phyloP scores from a whole-genome alignment of 148 eudicot genomes.

The Cornus kousa region DNA sequence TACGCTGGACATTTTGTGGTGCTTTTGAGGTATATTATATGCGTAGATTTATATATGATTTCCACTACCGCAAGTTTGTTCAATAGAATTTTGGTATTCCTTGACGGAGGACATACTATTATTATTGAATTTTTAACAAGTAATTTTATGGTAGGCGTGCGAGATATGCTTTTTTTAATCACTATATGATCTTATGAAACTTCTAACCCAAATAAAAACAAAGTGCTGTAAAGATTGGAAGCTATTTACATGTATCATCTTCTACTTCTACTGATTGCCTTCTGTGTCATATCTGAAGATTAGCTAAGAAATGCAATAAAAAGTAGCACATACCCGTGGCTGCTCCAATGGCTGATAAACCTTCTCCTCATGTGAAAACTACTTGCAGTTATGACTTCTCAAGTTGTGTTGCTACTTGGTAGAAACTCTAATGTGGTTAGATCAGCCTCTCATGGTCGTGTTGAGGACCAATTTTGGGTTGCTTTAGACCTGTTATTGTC shows the following conservation, averaged over 20 bases:
- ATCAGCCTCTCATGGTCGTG: neutral
- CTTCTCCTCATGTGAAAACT: neutral
- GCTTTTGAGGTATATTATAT: constrained; percentile 64
- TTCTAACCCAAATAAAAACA: neutral
- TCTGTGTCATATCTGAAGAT: neutral
- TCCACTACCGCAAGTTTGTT: neutral
- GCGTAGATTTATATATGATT: neutral
- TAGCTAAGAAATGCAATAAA: neutral
- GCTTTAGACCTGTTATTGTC: neutral
- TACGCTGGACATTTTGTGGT: constrained; percentile 69
- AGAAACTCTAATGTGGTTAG: neutral
- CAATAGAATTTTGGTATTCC: neutral
- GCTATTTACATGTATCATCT: neutral
- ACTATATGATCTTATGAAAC: neutral
- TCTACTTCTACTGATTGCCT: neutral
- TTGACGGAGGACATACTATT: neutral
- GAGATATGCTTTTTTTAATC: neutral
- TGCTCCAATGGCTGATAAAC: neutral
- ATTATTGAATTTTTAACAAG: neutral
- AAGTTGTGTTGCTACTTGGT: neutral
- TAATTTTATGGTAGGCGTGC: no score
- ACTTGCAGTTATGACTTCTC: neutral
- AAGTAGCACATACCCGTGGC: neutral
- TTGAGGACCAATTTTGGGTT: neutral
- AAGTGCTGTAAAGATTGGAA: neutral